Conservation (phyloP, 1,284 basidiomycete species). For the Flammula alnicola region DNA sequence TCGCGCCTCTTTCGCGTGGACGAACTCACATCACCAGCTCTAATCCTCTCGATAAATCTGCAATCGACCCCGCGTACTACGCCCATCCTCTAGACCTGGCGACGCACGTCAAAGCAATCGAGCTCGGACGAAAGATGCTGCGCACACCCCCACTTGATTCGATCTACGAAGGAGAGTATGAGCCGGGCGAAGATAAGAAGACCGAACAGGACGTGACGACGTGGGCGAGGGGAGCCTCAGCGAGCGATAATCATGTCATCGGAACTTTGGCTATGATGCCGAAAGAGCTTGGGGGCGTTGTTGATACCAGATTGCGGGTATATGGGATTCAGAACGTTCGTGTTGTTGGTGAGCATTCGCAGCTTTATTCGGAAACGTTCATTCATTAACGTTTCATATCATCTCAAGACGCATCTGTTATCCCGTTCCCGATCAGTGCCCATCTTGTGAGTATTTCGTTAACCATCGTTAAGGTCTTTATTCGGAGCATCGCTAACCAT, state of each 20-base stretch:
- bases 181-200: conserved; percentile 27
- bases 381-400: not conserved
- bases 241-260: conserved; percentile 35
- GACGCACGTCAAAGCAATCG: conserved; percentile 27
- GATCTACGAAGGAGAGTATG: conserved; percentile 31
- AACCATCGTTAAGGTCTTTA: not conserved
- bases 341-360: conserved; percentile 28
- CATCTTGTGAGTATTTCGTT: conserved; percentile 29
- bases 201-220: conserved; percentile 26
- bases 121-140: conserved; percentile 29
- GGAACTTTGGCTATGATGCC: conserved; percentile 37
- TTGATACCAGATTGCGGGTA: conserved; percentile 30
- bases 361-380: not conserved
- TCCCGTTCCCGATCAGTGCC: conserved; percentile 36
- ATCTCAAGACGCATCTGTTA: conserved; percentile 34
- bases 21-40: conserved; percentile 35
- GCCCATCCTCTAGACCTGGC: conserved; percentile 31
- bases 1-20: conserved; percentile 36
- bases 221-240: conserved; percentile 29
- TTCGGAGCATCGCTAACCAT: not conserved
- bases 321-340: conserved; percentile 33
- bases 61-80: conserved; percentile 34
- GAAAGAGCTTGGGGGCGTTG: conserved; percentile 32
- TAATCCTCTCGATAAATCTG: conserved; percentile 21
- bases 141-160: conserved; percentile 25